phyloP scores from a whole-genome alignment of 106 monocot genomes.

The Dendrobium catenatum region DNA sequence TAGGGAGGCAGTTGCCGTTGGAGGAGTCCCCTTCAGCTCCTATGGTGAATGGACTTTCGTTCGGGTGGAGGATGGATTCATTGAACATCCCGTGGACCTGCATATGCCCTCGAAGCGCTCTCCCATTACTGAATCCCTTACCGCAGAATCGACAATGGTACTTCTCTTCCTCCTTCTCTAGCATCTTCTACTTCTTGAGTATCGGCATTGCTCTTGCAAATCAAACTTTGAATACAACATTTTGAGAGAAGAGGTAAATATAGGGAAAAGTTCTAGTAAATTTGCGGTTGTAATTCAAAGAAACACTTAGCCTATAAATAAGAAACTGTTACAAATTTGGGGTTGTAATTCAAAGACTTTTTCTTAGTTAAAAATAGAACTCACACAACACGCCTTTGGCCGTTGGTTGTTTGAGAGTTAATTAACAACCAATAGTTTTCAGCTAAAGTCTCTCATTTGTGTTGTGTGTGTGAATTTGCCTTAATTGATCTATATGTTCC shows the following conservation, averaged over 20 bases:
- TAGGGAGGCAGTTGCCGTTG: conserved; percentile 26
- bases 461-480: no score
- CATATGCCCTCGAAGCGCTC: conserved; percentile 86
- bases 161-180: conserved; percentile 29
- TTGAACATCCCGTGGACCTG: conserved; percentile 62
- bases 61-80: conserved; percentile 7
- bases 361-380: no score
- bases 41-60: no score
- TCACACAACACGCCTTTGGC: no score
- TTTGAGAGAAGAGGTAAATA: not conserved
- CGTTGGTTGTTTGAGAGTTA: no score
- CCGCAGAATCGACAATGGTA: conserved; percentile 69
- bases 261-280: not conserved
- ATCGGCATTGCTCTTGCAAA: conserved; percentile 24
- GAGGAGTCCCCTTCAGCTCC: not conserved
- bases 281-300: no score
- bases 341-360: no score
- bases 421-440: no score
- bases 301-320: no score
- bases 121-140: conserved; percentile 66
- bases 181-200: not conserved
- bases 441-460: no score
- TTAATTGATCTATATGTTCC: no score
- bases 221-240: not conserved
- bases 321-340: no score